phyloP scores from a whole-genome alignment of 306 rosid species.

The Dryas octopetala region DNA sequence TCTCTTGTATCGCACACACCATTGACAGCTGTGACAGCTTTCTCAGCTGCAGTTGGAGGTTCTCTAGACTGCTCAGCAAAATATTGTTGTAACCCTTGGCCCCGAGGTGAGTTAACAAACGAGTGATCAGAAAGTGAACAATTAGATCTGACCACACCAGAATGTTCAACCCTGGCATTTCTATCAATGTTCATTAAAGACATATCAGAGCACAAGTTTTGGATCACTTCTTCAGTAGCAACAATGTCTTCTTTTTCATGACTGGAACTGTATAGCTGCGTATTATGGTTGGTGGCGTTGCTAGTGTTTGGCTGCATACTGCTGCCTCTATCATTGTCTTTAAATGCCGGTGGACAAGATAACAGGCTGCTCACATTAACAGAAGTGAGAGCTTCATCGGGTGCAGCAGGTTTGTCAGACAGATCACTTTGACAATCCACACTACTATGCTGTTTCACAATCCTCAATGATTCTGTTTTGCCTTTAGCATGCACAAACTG shows the following conservation, averaged over 20 bases:
- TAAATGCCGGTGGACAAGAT: constrained; percentile 35
- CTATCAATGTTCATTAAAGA: constrained; percentile 45
- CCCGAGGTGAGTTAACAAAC: constrained; percentile 33
- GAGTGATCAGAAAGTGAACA: constrained; percentile 41
- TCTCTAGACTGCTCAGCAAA: constrained; percentile 43
- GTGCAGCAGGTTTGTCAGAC: constrained; percentile 38
- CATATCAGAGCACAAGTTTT: constrained; percentile 49
- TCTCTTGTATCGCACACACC: constrained; percentile 42
- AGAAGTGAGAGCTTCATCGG: constrained; percentile 41
- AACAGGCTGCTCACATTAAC: constrained; percentile 40
- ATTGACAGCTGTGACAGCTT: constrained; percentile 29
- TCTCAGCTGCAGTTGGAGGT: constrained; percentile 32
- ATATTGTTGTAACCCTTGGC: constrained; percentile 40
- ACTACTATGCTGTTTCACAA: constrained; percentile 48
- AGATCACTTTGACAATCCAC: constrained; percentile 34
- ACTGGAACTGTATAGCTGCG: constrained; percentile 38
- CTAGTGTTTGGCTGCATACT: constrained; percentile 29
- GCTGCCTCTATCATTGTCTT: constrained; percentile 41
- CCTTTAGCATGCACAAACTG: constrained; percentile 30
- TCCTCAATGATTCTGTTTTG: constrained; percentile 44
- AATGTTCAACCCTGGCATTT: constrained; percentile 35
- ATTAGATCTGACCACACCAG: constrained; percentile 35
- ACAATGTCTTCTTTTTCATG: constrained; percentile 35
- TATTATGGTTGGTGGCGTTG: constrained; percentile 28
- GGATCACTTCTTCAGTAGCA: constrained; percentile 42